Conservation (phyloP, 1,284 basidiomycete species). For the Pisolithus thermaeus region DNA sequence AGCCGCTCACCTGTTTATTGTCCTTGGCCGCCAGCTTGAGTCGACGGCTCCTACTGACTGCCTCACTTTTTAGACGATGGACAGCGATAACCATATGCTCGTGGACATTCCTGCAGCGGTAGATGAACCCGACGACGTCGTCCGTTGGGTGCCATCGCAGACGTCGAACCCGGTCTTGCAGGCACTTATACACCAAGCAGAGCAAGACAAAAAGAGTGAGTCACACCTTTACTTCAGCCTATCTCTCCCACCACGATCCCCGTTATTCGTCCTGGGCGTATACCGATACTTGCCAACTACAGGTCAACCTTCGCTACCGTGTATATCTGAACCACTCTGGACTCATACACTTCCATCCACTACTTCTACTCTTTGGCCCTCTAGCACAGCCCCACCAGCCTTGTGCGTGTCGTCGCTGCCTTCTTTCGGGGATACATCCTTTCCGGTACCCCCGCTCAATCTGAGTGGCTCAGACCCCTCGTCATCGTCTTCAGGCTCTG, state of each 20-base stretch:
- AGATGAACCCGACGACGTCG: conserved; percentile 11
- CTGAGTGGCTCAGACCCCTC: not conserved
- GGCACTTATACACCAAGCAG: conserved; percentile 22
- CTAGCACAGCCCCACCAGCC: conserved; percentile 6
- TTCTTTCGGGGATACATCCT: conserved; percentile 7
- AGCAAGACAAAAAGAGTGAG: conserved; percentile 20
- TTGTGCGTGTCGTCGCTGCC: conserved; percentile 5
- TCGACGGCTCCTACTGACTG: not conserved
- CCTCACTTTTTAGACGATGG: not conserved
- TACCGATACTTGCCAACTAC: not conserved
- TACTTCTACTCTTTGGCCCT: conserved; percentile 2
- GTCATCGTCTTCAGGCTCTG: not conserved
- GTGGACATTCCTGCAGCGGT: conserved; percentile 13
- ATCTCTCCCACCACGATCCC: not conserved
- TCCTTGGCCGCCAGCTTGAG: not conserved
- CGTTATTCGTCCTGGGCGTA: not conserved
- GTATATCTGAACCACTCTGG: conserved; percentile 9
- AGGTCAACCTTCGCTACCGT: conserved; percentile 18
- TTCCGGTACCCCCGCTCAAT: not conserved
- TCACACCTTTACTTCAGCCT: not conserved
- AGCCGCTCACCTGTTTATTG: not conserved
- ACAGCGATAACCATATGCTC: conserved; percentile 1
- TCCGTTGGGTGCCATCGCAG: conserved; percentile 24
- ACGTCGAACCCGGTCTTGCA: conserved; percentile 19
- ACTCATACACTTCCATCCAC: conserved; percentile 10